Conservation (phyloP, 1,284 basidiomycete species). For the Naganishia liquefaciens region DNA sequence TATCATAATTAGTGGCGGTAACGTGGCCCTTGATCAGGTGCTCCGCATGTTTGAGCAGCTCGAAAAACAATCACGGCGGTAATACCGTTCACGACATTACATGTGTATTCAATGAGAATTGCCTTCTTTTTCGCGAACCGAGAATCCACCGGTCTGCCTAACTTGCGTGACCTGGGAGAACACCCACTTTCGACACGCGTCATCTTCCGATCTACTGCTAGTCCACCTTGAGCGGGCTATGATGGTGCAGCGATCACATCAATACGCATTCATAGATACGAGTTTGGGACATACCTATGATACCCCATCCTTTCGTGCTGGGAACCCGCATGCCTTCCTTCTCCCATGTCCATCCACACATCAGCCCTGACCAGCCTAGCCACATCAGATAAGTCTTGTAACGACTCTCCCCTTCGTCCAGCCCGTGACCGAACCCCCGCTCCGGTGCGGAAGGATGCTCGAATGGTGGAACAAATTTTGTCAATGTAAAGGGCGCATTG, state of each 20-base stretch:
- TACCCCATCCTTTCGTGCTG: conserved; percentile 87
- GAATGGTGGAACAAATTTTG: conserved; percentile 52
- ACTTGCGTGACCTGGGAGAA: conserved; percentile 47
- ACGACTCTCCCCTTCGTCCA: conserved; percentile 63
- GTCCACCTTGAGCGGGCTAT: conserved; percentile 46
- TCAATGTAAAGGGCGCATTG: conserved; percentile 47
- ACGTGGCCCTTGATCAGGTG: conserved; percentile 27
- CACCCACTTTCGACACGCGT: conserved; percentile 45
- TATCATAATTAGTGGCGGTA: conserved; percentile 30
- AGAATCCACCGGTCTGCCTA: conserved; percentile 44
- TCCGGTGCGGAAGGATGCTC: conserved; percentile 40
- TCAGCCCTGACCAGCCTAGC: conserved; percentile 67
- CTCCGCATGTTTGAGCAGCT: conserved; percentile 27
- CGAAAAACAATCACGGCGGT: background rate
- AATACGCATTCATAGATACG: too few relatives aligned
- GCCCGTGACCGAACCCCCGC: conserved; percentile 48
- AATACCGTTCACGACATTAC: background rate
- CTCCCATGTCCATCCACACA: conserved; percentile 83
- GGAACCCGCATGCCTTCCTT: conserved; percentile 85
- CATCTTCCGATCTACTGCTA: conserved; percentile 36
- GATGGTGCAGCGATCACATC: too few relatives aligned
- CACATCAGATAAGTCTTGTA: conserved; percentile 81
- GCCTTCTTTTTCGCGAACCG: conserved; percentile 49
- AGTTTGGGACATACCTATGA: conserved; percentile 66
- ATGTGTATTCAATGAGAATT: conserved; percentile 14